phyloP scores from a whole-genome alignment of 768 basidiomycete species.

The Leccinum sublutescens region DNA sequence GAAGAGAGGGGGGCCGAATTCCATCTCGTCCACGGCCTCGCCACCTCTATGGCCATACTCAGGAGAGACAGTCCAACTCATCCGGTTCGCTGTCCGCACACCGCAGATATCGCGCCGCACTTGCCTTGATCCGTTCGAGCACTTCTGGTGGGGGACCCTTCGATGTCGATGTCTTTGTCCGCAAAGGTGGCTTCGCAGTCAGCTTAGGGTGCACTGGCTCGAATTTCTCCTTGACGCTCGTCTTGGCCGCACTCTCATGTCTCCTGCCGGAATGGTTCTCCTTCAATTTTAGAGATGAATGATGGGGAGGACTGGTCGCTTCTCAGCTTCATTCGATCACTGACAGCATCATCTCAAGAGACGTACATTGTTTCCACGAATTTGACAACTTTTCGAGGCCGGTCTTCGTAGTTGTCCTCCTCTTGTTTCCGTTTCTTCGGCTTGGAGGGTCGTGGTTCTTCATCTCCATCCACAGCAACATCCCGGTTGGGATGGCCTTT shows the following conservation, averaged over 20 bases:
- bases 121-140: slow-evolving; percentile 37
- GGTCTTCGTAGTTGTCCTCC: slow-evolving; percentile 22
- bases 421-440: slow-evolving; percentile 20
- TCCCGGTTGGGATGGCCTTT: neutral
- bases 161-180: slow-evolving; percentile 10
- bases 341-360: neutral
- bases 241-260: neutral
- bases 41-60: slow-evolving; percentile 12
- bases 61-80: slow-evolving; percentile 47
- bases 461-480: neutral
- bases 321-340: neutral
- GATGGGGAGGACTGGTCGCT: slow-evolving; percentile 5
- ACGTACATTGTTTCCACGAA: slow-evolving; percentile 18
- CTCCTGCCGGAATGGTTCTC: slow-evolving; percentile 28
- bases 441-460: slow-evolving; percentile 6
- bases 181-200: slow-evolving; percentile 1
- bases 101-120: slow-evolving; percentile 20
- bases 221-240: neutral
- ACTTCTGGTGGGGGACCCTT: slow-evolving; percentile 41
- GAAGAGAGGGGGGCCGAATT: neutral
- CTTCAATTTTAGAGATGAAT: slow-evolving; percentile 34
- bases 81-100: slow-evolving; percentile 39
- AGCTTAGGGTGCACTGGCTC: neutral
- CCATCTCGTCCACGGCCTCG: neutral
- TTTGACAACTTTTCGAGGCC: slow-evolving; percentile 22